Evolutionary conservation across 805 yeast genomes (phyloP).

Genomic region (Schizosaccharomyces octosporus): DNA sequence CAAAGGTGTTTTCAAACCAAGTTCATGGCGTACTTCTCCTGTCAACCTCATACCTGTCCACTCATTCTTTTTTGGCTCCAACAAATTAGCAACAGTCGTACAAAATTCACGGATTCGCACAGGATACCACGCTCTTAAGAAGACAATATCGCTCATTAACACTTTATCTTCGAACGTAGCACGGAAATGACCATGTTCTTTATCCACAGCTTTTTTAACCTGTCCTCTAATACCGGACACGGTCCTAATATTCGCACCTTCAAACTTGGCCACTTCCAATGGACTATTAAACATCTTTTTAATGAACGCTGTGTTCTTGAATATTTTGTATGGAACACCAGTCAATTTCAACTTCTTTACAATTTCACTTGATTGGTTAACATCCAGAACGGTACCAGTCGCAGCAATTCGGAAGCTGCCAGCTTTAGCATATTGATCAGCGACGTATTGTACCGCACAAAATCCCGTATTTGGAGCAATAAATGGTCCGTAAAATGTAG

Average conservation of each 20-base stretch:
- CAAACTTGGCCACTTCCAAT: conserved; percentile 88
- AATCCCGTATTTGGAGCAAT: conserved; percentile 95
- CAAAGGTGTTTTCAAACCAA: conserved; percentile 37
- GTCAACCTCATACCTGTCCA: conserved; percentile 96
- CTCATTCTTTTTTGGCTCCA: conserved; percentile 48
- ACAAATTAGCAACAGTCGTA: conserved; percentile 83
- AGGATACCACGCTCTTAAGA: conserved; percentile 91
- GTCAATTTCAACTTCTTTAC: conserved; percentile 88
- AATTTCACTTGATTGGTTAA: conserved; percentile 68
- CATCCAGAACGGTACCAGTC: conserved; percentile 85
- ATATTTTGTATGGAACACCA: conserved; percentile 81
- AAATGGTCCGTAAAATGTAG: conserved; percentile 87
- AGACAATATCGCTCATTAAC: conserved; percentile 67
- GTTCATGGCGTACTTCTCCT: conserved; percentile 71
- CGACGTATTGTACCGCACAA: conserved; percentile 79
- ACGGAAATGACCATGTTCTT: conserved; percentile 85
- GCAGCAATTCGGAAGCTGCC: conserved; percentile 88
- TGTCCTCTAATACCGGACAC: conserved; percentile 96
- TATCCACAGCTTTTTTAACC: conserved; percentile 76
- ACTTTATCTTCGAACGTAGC: conserved; percentile 94
- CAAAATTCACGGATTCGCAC: conserved; percentile 73
- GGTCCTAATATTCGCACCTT: conserved; percentile 90
- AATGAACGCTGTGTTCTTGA: conserved; percentile 87
- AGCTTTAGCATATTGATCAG: conserved; percentile 47
- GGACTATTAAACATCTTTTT: conserved; percentile 87